These are phyloP conservation scores for Lactifluus piperatus DNA, from an alignment of 768 basidiomycete genomes.

Conservation along the genomic window DNA sequence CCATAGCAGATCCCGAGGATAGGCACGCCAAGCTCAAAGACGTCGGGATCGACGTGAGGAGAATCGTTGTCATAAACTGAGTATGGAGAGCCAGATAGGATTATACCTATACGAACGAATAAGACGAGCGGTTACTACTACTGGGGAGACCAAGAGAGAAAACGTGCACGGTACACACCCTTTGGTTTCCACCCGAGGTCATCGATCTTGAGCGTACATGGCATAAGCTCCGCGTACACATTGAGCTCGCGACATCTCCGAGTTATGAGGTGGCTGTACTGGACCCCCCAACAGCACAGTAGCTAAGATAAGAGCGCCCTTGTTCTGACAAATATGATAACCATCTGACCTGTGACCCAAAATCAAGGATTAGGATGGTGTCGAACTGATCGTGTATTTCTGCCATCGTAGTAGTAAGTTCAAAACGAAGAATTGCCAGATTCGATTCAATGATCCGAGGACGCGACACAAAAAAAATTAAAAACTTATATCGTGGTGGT, in stretches of 20 bases:
- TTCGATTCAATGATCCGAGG: not conserved
- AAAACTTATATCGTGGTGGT: too few species aligned
- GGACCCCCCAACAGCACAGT: slow-evolving; percentile 17
- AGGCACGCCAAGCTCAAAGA: slow-evolving; percentile 83
- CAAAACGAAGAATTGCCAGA: not conserved
- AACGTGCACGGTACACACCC: slow-evolving; percentile 42
- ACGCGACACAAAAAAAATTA: not conserved
- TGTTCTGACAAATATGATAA: not conserved
- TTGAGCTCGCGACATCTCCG: slow-evolving; percentile 95
- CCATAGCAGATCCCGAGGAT: slow-evolving; percentile 98
- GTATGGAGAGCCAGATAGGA: slow-evolving; percentile 95
- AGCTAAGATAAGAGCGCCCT: not conserved
- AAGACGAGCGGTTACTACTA: not conserved
- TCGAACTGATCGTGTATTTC: slow-evolving; percentile 96
- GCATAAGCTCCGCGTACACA: slow-evolving; percentile 95
- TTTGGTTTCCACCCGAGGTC: slow-evolving; percentile 92
- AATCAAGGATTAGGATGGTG: slow-evolving; percentile 92
- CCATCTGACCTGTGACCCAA: slow-evolving; percentile 80
- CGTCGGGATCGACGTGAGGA: slow-evolving; percentile 87
- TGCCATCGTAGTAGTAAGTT: slow-evolving; percentile 38
- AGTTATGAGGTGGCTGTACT: slow-evolving; percentile 98
- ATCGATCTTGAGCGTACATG: slow-evolving; percentile 85
- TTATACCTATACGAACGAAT: slow-evolving; percentile 54
- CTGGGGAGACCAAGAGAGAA: slow-evolving; percentile 15
- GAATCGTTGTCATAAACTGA: slow-evolving; percentile 92